A percentile compares a stretch with the other conserved stretches of the same genome.
Conservation (phyloP, 2,329 filamentous ascomycete species). For the Alternaria sp. region DNA sequence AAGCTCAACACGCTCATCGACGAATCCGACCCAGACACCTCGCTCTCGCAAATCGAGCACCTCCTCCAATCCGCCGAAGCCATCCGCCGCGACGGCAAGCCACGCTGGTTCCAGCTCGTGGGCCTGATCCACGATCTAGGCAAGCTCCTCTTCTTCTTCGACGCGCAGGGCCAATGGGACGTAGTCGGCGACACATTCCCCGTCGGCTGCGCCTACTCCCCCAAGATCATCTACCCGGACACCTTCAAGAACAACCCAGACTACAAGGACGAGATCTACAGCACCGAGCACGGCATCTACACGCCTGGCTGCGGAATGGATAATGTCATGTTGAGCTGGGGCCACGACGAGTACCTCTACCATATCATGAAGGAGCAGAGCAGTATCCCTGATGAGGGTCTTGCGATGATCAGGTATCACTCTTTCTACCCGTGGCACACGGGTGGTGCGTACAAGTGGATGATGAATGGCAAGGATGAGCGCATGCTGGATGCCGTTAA, state of each 20-base stretch:
- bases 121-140: conserved; percentile 81
- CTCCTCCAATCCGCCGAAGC: conserved; percentile 88
- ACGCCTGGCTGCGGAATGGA: conserved; percentile 78
- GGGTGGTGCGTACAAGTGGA: conserved; percentile 77
- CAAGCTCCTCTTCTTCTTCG: conserved; percentile 81
- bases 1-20: conserved; percentile 90
- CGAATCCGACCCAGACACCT: conserved; percentile 88
- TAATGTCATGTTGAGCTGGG: conserved; percentile 90
- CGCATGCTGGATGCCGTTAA: conserved; percentile 80
- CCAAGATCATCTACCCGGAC: conserved; percentile 79
- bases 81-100: conserved; percentile 83
- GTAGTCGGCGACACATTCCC: conserved; percentile 88
- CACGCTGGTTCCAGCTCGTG: conserved; percentile 80
- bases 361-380: conserved; percentile 84
- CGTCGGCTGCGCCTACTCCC: conserved; percentile 76
- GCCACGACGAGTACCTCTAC: conserved; percentile 88
- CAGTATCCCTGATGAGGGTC: conserved; percentile 76
- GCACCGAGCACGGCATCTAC: conserved; percentile 81
- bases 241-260: conserved; percentile 83
- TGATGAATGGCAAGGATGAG: conserved; percentile 84
- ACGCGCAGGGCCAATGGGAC: conserved; percentile 88
- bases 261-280: conserved; percentile 71
- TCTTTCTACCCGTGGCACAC: conserved; percentile 93
- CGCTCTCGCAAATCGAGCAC: conserved; percentile 87
- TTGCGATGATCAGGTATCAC: conserved; percentile 94